A percentile compares a stretch with the other conserved stretches of the same genome.
These are phyloP conservation scores for Fusarium lyarnte DNA, from an alignment of 2,329 filamentous ascomycete species.

Conservation along the genomic window DNA sequence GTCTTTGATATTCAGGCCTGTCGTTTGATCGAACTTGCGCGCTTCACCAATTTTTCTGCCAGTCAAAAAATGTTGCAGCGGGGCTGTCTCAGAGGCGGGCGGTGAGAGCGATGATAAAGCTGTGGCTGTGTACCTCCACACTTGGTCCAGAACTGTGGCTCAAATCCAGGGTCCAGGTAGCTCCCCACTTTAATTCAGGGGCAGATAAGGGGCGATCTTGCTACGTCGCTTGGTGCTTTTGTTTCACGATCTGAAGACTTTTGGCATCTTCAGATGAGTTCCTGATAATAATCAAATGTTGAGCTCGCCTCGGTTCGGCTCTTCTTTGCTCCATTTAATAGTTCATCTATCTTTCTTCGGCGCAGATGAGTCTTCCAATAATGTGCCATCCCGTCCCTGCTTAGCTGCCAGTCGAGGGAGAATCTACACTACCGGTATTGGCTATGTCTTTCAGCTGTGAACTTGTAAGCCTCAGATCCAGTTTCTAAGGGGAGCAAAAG, in stretches of 20 bases:
- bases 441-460: slow-evolving; percentile 27
- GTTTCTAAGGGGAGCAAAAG: background rate
- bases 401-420: slow-evolving; percentile 23
- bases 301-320: background rate
- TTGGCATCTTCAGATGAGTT: slow-evolving; percentile 12
- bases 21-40: slow-evolving; percentile 13
- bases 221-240: slow-evolving; percentile 31
- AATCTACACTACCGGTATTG: slow-evolving; percentile 31
- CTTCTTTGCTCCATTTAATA: slow-evolving; percentile 10
- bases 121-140: slow-evolving; percentile 29
- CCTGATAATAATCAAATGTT: background rate
- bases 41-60: slow-evolving; percentile 44
- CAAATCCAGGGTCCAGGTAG: slow-evolving; percentile 34
- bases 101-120: slow-evolving; percentile 16
- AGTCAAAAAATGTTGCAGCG: slow-evolving; percentile 38
- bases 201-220: slow-evolving; percentile 35
- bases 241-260: slow-evolving; percentile 30
- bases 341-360: background rate
- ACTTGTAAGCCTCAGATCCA: slow-evolving; percentile 24
- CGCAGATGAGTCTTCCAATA: slow-evolving; percentile 21
- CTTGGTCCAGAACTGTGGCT: slow-evolving; percentile 31
- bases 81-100: slow-evolving; percentile 35
- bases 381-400: slow-evolving; percentile 17
- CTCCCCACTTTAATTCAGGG: slow-evolving; percentile 37
- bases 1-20: slow-evolving; percentile 9